Evolutionary conservation across 352 stramenopile genomes (phyloP), one percentile per base, ranked within the genome.

Genomic region (Phytophthora idaei): DNA sequence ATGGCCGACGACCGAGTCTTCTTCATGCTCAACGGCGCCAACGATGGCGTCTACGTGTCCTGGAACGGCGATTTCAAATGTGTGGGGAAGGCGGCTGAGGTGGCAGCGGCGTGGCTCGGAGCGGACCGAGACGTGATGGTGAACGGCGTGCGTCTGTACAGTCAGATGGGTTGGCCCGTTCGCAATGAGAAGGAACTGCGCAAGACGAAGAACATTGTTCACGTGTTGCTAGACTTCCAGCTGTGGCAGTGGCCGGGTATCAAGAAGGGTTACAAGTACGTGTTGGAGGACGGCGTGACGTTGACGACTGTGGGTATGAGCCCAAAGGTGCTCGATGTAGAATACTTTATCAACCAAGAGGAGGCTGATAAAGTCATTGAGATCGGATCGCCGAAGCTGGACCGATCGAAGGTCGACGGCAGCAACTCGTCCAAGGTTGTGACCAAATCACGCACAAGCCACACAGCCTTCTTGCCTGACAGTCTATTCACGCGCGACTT

Each of bases 211-310:
- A 78, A 85, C 46, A 84, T 90, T 8, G 84, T 91, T 29, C 85
- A 95, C 52, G 72, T 95, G 28, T 52, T 95, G 62, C 58, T 95
- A 48, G 87, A 95, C 54, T 93, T 92, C 69, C 85, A 95, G 70
- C 60, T 92, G 57, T 95, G 87, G 87, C 74, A 89, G 14, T 95
- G 87, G 87, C 87, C 87, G 1, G 87, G 85, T 46, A 94, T 95
- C 64, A 75, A 87, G 65, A 87, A 89, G 50, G 87, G 87, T 10
- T 68, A 93, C 75, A 81, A 79, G 63, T 93, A 92, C 64, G 61
- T 76, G 28, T 61, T 95, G 21, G 85, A 92, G 45, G 76, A 92
- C 49, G 84, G 82, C 44, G 80, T 92, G 45, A 80, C 70, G 64
- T 67, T 95, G 50, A 94, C 77, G 46, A 95, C 73, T 2, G 75